Evolutionary conservation across 2,329 filamentous ascomycete genomes (phyloP).

Genomic region (Fusarium tuaranense): DNA sequence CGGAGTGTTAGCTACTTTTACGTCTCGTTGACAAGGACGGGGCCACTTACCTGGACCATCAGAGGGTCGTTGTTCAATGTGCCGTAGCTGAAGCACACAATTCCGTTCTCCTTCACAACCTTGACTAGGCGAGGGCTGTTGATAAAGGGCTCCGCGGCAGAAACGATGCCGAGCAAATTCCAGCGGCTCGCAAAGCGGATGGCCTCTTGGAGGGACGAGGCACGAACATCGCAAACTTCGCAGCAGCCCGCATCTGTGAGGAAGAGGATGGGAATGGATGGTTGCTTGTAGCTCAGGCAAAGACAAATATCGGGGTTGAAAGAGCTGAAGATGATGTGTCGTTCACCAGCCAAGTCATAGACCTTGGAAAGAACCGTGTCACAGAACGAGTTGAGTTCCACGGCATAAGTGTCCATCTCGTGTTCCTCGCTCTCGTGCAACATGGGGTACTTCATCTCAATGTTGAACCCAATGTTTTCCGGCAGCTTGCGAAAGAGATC

Average conservation of each 20-base stretch:
- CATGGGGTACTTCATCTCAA: conserved; percentile 99
- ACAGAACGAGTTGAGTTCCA: conserved; percentile 96
- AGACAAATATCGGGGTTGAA: conserved; percentile 99
- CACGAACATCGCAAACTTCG: conserved; percentile 87
- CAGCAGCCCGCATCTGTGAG: conserved; percentile 88
- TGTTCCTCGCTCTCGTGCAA: conserved; percentile 94
- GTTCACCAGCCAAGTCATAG: conserved; percentile 82
- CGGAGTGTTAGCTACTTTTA: conserved; percentile 27
- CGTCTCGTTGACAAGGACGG: neutral
- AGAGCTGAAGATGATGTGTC: conserved; percentile 97
- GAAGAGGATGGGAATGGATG: conserved; percentile 95
- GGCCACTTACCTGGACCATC: conserved; percentile 80
- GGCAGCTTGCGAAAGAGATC: conserved; percentile 91
- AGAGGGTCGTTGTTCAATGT: conserved; percentile 86
- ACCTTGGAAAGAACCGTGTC: conserved; percentile 92
- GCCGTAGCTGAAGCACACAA: conserved; percentile 98
- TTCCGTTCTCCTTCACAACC: conserved; percentile 92
- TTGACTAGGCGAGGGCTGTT: conserved; percentile 88
- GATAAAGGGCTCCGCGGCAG: conserved; percentile 87
- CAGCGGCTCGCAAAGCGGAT: conserved; percentile 94
- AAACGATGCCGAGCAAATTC: conserved; percentile 94
- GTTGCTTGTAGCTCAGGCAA: conserved; percentile 95
- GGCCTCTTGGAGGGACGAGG: conserved; percentile 92
- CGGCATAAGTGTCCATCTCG: conserved; percentile 95
- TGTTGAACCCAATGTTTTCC: conserved; percentile 91